phyloP scores from a whole-genome alignment of 805 yeast genomes.

The Candida odintsovae region DNA sequence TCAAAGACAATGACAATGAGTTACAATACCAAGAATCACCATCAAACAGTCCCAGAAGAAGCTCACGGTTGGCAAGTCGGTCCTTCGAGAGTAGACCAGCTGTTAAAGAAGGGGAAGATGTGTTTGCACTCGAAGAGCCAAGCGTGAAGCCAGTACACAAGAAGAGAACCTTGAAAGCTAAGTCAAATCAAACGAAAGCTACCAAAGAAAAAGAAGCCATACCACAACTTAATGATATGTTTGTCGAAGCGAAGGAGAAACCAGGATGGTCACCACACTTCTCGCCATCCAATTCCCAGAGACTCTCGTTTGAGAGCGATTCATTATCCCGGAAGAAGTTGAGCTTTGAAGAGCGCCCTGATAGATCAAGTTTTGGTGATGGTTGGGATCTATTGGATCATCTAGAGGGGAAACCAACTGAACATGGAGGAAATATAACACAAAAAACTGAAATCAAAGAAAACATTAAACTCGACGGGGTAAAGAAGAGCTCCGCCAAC shows the following conservation, averaged over 20 bases:
- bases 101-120: neutral
- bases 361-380: neutral
- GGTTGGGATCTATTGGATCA: constrained; percentile 6
- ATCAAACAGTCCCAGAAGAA: neutral
- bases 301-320: neutral
- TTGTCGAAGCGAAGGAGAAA: constrained; percentile 19
- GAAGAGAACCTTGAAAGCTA: neutral
- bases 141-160: neutral
- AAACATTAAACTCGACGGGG: neutral
- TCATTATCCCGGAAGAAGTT: neutral
- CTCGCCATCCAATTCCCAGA: constrained; percentile 1
- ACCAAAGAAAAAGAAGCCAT: neutral
- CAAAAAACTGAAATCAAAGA: neutral
- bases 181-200: neutral
- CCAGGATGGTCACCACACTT: constrained; percentile 19
- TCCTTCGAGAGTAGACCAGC: neutral
- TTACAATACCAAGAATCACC: neutral
- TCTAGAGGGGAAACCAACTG: neutral
- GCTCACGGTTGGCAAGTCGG: neutral
- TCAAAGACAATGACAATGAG: neutral
- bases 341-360: neutral
- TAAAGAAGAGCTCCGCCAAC: too few relatives aligned
- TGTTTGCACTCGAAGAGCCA: neutral
- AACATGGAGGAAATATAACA: too few relatives aligned
- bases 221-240: constrained; percentile 10